Percentiles rank a stretch among this genome's conserved stretches.
These are phyloP conservation scores for Fusarium chaquense DNA, from an alignment of 2,329 filamentous ascomycete genomes.

Conservation along the genomic window DNA sequence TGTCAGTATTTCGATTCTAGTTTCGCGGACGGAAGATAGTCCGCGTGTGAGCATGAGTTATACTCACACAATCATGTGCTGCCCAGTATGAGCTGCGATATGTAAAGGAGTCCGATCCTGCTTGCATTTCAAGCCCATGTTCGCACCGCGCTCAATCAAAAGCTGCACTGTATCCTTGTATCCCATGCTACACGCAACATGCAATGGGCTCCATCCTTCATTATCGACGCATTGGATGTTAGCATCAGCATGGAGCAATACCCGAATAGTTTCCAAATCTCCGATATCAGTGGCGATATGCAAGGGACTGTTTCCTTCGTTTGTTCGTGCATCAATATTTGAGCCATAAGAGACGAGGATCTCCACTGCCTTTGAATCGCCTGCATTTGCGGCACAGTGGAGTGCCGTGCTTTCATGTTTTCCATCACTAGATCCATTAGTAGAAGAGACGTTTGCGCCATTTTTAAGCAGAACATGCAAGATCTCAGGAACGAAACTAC, in stretches of 20 bases:
- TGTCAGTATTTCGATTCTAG: background rate
- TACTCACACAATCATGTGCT: background rate
- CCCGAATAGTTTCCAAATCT: background rate
- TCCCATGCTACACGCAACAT: background rate
- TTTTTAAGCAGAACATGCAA: background rate
- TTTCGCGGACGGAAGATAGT: background rate
- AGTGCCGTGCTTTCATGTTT: background rate
- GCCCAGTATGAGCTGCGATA: background rate
- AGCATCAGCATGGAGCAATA: background rate
- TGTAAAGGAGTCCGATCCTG: background rate
- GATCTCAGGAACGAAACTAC: too few species aligned
- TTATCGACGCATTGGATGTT: background rate
- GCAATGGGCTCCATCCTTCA: background rate
- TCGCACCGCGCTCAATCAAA: background rate
- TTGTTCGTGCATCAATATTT: background rate
- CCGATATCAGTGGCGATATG: background rate
- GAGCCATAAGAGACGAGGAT: background rate
- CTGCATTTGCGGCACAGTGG: background rate
- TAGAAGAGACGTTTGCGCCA: background rate
- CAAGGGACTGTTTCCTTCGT: background rate
- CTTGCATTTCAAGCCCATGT: background rate
- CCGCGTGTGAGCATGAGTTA: too few species aligned
- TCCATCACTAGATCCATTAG: background rate
- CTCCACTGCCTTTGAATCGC: background rate
- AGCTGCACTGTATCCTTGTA: background rate